A percentile compares a stretch with the other conserved stretches of the same genome.
Conservation (phyloP, 495 filamentous ascomycete genomes). For the Hyaloscypha finlandica region DNA sequence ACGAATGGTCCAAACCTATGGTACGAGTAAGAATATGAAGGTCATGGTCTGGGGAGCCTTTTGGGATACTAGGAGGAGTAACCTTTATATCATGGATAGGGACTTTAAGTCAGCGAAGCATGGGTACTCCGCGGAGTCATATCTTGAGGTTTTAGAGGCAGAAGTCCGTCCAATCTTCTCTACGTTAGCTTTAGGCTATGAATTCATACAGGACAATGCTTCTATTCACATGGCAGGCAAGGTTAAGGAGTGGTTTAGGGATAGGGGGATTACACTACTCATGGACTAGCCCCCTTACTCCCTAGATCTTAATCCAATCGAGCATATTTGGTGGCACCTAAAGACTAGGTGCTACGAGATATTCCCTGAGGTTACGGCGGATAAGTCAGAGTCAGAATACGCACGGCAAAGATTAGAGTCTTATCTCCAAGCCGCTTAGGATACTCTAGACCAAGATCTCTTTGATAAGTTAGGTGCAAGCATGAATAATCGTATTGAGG, state of each 20-base stretch:
- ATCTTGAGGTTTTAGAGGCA: not conserved
- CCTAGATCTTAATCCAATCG: not conserved
- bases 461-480: too few relatives aligned
- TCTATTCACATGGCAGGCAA: not conserved
- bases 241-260: not conserved
- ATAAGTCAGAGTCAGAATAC: not conserved
- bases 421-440: too few relatives aligned
- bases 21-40: slow-evolving; percentile 11
- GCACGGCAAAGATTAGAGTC: too few relatives aligned
- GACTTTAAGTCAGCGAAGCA: slow-evolving; percentile 13
- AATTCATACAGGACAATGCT: slow-evolving; percentile 16
- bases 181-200: not conserved
- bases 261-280: not conserved
- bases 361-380: not conserved
- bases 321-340: not conserved
- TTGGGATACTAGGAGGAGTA: slow-evolving; percentile 4
- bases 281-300: not conserved
- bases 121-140: slow-evolving; percentile 12
- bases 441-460: too few relatives aligned
- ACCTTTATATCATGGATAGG: slow-evolving; percentile 8
- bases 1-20: slow-evolving; percentile 12
- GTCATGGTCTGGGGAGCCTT: slow-evolving; percentile 5
- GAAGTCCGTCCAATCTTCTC: not conserved
- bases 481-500: too few relatives aligned
- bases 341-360: not conserved